Base-by-base conservation (phyloP, 2,329 filamentous ascomycete genomes). In the Juglanconis sp. region DNA sequence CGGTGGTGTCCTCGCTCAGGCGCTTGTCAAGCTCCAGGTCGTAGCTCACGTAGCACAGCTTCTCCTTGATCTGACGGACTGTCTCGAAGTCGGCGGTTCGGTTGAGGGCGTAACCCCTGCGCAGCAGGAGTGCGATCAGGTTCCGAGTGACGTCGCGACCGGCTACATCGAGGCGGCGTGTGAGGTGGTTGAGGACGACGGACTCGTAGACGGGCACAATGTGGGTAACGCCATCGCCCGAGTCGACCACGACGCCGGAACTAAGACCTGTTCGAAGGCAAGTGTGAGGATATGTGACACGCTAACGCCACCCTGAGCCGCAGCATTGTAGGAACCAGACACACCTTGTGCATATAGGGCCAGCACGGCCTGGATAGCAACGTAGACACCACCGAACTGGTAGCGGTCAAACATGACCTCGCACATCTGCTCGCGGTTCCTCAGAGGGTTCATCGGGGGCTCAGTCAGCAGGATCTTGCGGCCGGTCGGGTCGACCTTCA, bases 381-480 rank as follows among this genome's bases (percentile, higher is more conserved):
- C 95, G 72, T 98, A 98, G 61, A 99, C 94, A 60, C 95, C 95
- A 52, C 93, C 94, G 72, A 99, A 99, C 66, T 87, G 87, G 78
- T 98, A 99, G 64, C 91, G 87, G 75, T 99, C 95, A 76, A 99
- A 96, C 95, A 99, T 99, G 77, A 98, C 92, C 79, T 99, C 92
- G 74, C 88, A 92, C 95, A 99, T 99, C 77, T 96, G 89, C 78
- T 98, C 93, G 65, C 95, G 87, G 80, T 99, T 99, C 83, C 88
- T 93, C 63, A 98, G 83, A 51, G 95, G 95, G 78, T 99, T 98
- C 90, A 98, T 95, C 15, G 95, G 95, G 40, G 95, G 94, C 78
- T 99, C 95, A 51, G 94, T 98, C 68, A 98, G 85, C 65, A 99
- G 85, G 74, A 99, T 98, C 85, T 99, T 99, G 77, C 93, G 92